phyloP scores from a whole-genome alignment of 2,329 filamentous ascomycete species.

The Blastomyces silverae region DNA sequence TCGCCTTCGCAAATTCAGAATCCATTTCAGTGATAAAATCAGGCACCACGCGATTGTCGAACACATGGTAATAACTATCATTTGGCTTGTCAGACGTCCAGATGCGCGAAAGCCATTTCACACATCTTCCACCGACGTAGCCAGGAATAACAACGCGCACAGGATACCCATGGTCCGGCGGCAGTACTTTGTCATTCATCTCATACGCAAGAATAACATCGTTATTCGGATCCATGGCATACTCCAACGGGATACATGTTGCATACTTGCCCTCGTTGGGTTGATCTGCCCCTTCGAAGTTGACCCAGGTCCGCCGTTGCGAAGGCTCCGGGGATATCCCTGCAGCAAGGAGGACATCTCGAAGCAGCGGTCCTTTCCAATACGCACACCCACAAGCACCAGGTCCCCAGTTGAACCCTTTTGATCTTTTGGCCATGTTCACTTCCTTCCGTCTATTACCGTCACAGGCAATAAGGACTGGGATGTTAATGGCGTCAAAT shows the following conservation, averaged over 20 bases:
- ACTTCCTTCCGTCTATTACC: slow-evolving; percentile 49
- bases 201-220: slow-evolving; percentile 45
- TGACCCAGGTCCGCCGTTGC: slow-evolving; percentile 38
- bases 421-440: slow-evolving; percentile 46
- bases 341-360: slow-evolving; percentile 42
- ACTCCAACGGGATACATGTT: slow-evolving; percentile 46
- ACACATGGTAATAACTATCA: slow-evolving; percentile 43
- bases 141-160: slow-evolving; percentile 40
- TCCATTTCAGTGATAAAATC: slow-evolving; percentile 46
- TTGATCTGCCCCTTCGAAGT: slow-evolving; percentile 47
- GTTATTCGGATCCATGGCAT: slow-evolving; percentile 44
- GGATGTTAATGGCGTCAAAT: slow-evolving; percentile 45
- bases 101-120: slow-evolving; percentile 41
- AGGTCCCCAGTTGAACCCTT: slow-evolving; percentile 46
- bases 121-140: slow-evolving; percentile 37
- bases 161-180: slow-evolving; percentile 42
- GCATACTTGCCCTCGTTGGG: slow-evolving; percentile 45
- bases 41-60: slow-evolving; percentile 46
- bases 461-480: slow-evolving; percentile 45
- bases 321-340: slow-evolving; percentile 30
- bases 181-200: slow-evolving; percentile 39
- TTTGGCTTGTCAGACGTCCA: slow-evolving; percentile 41
- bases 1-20: slow-evolving; percentile 42
- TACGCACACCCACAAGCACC: slow-evolving; percentile 46
- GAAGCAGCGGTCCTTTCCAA: slow-evolving; percentile 45